Evolutionary conservation across 192 early-diverging fungal species (phyloP).

Genomic region (Coemansia sp.): DNA sequence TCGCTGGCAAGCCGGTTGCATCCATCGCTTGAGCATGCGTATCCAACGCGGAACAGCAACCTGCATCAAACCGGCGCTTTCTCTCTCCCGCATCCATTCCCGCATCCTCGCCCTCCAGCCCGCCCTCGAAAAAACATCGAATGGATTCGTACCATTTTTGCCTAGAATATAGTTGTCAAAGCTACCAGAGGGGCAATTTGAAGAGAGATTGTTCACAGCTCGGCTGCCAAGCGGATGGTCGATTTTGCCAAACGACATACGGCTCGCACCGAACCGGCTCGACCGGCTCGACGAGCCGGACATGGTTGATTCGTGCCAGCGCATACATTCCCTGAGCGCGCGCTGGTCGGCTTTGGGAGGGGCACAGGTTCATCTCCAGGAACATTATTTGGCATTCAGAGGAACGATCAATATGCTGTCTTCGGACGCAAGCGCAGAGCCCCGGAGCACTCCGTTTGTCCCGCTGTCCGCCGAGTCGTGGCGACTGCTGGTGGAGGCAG

Average conservation of each 20-base stretch:
- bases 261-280: not conserved
- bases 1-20: not conserved
- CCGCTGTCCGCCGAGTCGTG: conserved; percentile 36
- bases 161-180: conserved; percentile 7
- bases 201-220: conserved; percentile 3
- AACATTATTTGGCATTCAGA: not conserved
- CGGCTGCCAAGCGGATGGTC: not conserved
- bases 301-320: not conserved
- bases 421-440: conserved; percentile 6
- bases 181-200: conserved; percentile 7
- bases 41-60: conserved; percentile 1
- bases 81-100: not conserved
- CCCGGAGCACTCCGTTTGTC: not conserved
- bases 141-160: conserved; percentile 48
- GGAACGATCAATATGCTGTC: conserved; percentile 8
- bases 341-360: no score
- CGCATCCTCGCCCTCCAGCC: not conserved
- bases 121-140: not conserved
- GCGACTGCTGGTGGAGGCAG: conserved; percentile 46
- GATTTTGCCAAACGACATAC: not conserved
- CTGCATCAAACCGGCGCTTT: not conserved
- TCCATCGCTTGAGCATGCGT: not conserved
- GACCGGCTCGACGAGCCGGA: not conserved
- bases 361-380: no score
- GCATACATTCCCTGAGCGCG: not conserved